phyloP scores from a whole-genome alignment of 1,139 yeast genomes.

The Saccharomyces pastorianus region DNA sequence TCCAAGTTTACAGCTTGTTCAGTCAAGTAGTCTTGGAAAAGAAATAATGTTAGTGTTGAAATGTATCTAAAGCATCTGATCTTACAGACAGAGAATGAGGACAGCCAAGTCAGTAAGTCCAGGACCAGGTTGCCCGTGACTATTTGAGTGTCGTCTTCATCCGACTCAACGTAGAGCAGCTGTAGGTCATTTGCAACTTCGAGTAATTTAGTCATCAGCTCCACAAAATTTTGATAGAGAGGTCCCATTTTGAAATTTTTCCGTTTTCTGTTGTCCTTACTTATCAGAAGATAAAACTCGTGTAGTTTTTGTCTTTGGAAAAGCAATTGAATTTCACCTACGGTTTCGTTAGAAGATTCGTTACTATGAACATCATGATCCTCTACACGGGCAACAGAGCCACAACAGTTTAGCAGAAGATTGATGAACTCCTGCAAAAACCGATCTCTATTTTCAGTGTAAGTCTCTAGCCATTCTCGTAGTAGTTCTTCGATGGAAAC shows the following conservation, averaged over 20 bases:
- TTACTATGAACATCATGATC: constrained; percentile 70
- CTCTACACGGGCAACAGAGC: constrained; percentile 58
- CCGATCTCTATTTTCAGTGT: constrained; percentile 36
- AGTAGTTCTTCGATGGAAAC: constrained; percentile 53
- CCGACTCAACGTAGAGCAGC: constrained; percentile 41
- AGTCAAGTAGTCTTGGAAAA: constrained; percentile 55
- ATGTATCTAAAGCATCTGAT: constrained; percentile 66
- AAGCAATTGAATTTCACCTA: constrained; percentile 59
- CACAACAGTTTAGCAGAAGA: constrained; percentile 58
- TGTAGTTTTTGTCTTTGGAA: constrained; percentile 59
- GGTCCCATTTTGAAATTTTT: constrained; percentile 36
- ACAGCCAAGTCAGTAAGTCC: constrained; percentile 64
- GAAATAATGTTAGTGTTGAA: constrained; percentile 52
- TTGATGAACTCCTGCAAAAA: constrained; percentile 61
- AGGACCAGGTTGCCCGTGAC: constrained; percentile 41
- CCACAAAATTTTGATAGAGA: constrained; percentile 47
- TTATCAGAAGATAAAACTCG: constrained; percentile 60
- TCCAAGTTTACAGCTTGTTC: constrained; percentile 40
- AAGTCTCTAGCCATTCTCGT: constrained; percentile 60
- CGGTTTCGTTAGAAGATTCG: constrained; percentile 66
- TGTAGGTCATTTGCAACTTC: constrained; percentile 57
- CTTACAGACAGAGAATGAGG: constrained; percentile 61
- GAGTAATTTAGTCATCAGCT: constrained; percentile 49
- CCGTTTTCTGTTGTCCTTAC: constrained; percentile 34
- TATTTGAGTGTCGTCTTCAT: constrained; percentile 25